Evolutionary conservation across 108 stramenopile species (phyloP), one percentile per base, ranked within the genome.

Genomic region (Cyclotella baltica): DNA sequence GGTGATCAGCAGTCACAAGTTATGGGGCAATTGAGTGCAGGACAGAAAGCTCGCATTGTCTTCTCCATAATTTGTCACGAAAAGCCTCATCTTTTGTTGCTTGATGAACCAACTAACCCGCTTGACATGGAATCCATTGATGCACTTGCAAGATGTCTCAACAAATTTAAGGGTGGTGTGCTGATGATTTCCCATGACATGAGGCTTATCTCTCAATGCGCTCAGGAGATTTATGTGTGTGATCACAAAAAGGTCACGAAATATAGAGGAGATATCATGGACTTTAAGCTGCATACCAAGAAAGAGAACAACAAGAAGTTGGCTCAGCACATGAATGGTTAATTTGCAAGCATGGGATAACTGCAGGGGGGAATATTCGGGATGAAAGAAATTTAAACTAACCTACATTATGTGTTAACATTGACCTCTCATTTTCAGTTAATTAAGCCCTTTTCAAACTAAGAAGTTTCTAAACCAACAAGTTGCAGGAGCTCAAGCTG

Each of bases 181-280:
- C 73, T 99, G 55, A 93, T 99, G 83, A 98, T 99, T 67, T 90
- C 88, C 43, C 99, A 99, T 90, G 99, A 99, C 86, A 98, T 98
- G 96, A 85, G 98, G 50, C 90, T 99, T 78, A 99, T 99, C 58
- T 95, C 96, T 11, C 97, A 98, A 71, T 97, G 98, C 30, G 98
- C 97, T 22, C 88, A 98, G 65, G 95, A 98, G 83, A 98, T 99
- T 69, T 99, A 97, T 80, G 81, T 99, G 43, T 98, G 97, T 80
- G 97, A 99, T 77, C 74, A 98, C 69, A 93, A 96, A 56, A 86
- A 90, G 67, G 89, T 99, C 23, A 84, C 80, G 6, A 85, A 78
- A 61, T 98, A 96, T 86, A 67, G 84, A 37, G 98, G 97, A 16
- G 96, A 97, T 76, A 98, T 98, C 61, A 87, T 90, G 89, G 91